Evolutionary conservation across 345 rosid species (phyloP), one percentile per base, ranked within the genome.

Genomic region (Nephelium lappaceum): DNA sequence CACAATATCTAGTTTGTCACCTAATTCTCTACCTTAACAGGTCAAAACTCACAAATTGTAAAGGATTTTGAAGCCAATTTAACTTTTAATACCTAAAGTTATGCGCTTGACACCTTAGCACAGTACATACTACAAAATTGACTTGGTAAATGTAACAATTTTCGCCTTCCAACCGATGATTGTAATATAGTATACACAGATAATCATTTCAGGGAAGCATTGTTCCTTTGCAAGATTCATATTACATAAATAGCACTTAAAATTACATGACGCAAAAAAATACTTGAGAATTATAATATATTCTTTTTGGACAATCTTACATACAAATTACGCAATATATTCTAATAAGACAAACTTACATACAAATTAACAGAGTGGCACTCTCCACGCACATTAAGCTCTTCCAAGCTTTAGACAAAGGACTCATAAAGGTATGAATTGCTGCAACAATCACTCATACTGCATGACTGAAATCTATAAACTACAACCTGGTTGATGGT

Each of bases 251-350:
- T 58, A 65, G 55, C 77, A 15, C 14, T 14, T 60, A 5, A 73
- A 60, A 31, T 55, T 71, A 31, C 41, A 14, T 5, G 9, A 15
- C 14, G 16, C 38, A 73, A 57, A 6, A 73, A 38, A 5, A 42
- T 3, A 63, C 41, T 63, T 19, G 18, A 42, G 14, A 31, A 61
- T n/a, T 45, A 74, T 65, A 65, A 25, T 31, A 78, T 45, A 75
- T 27, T 45, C 67, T n/a, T 5, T 2, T 11, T 41, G 68, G 67
- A 78, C 76, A 78, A 45, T 71, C 60, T 19, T 74, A 25, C 75
- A 75, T 72, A 71, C 84, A 81, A 36, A 21, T 39, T 39, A 68
- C n/a, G n/a, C 69, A 65, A 25, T 31, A 78, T 45, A 75, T 27
- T 45, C 67, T n/a, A 8, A 4, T 11, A 49, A 72, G 67, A 78